Evolutionary conservation across 345 rosid species (phyloP).

Genomic region (Aethionema arabicum): DNA sequence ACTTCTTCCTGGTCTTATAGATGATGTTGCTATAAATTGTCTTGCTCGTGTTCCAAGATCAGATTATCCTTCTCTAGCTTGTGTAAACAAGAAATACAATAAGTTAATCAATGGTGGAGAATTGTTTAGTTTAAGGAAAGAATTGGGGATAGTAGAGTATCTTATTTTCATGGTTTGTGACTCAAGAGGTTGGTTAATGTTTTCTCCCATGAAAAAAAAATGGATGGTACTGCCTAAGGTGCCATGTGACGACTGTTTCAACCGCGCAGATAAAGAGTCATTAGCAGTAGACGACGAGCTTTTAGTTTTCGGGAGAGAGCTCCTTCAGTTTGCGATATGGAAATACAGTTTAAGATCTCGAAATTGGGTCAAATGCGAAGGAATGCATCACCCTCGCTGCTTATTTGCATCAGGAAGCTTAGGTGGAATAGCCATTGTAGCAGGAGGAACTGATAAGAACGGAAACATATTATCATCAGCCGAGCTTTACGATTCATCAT

Average conservation of each 20-base stretch:
- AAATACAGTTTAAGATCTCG: slow-evolving; percentile 56
- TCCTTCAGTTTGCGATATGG: slow-evolving; percentile 72
- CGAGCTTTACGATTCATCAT: slow-evolving; percentile 62
- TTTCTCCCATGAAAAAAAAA: slow-evolving; percentile 55
- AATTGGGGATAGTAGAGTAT: slow-evolving; percentile 49
- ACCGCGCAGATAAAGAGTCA: slow-evolving; percentile 78
- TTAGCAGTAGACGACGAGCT: slow-evolving; percentile 72
- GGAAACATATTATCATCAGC: slow-evolving; percentile 60
- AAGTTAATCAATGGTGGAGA: slow-evolving; percentile 47
- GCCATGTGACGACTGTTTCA: slow-evolving; percentile 85
- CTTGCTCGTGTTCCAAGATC: slow-evolving; percentile 63
- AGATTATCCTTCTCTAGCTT: slow-evolving; percentile 55
- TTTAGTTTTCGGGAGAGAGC: slow-evolving; percentile 73
- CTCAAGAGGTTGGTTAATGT: slow-evolving; percentile 78
- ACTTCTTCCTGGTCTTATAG: slow-evolving; percentile 75
- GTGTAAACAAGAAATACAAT: slow-evolving; percentile 60
- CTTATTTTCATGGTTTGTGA: slow-evolving; percentile 77
- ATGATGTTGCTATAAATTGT: slow-evolving; percentile 68
- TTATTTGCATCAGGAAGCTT: slow-evolving; percentile 75
- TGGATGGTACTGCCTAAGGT: slow-evolving; percentile 79
- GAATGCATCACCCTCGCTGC: slow-evolving; percentile 72
- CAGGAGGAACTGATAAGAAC: slow-evolving; percentile 70
- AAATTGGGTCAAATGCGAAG: slow-evolving; percentile 66
- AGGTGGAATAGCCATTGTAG: slow-evolving; percentile 64
- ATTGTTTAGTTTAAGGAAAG: slow-evolving; percentile 62